Conservation (phyloP, 441 rosid genomes). For the Jatropha multifida region DNA sequence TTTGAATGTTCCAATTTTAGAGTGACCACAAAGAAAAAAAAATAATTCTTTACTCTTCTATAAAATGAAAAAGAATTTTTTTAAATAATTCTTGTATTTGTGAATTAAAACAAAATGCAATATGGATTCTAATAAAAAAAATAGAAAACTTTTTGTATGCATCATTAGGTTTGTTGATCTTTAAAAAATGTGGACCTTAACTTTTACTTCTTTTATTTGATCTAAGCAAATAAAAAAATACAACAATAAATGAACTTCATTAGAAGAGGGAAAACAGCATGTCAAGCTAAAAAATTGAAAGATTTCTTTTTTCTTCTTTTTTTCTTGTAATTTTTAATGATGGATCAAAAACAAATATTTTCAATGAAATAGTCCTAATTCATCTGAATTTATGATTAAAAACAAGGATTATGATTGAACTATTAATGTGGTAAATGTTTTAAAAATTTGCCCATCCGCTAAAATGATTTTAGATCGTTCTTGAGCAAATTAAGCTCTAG, state of each 20-base stretch:
- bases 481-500: too few relatives aligned
- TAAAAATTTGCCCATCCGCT: neutral
- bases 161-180: neutral
- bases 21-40: neutral
- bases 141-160: neutral
- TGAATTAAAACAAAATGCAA: neutral
- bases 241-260: too few relatives aligned
- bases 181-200: too few relatives aligned
- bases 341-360: neutral
- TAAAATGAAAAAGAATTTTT: too few relatives aligned
- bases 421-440: neutral
- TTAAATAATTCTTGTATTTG: neutral
- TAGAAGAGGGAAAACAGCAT: neutral
- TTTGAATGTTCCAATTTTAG: neutral
- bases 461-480: neutral
- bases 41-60: too few relatives aligned
- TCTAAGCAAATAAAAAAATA: neutral
- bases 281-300: too few relatives aligned
- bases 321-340: neutral
- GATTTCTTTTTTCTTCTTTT: neutral
- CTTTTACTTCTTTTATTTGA: too few relatives aligned
- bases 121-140: neutral
- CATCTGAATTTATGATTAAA: too few relatives aligned
- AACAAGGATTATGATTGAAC: neutral
- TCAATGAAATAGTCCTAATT: too few relatives aligned